Evolutionary conservation across 192 early-diverging fungal species (phyloP), one percentile per base, ranked within the genome.

Genomic region (Backusella tarrabulga): DNA sequence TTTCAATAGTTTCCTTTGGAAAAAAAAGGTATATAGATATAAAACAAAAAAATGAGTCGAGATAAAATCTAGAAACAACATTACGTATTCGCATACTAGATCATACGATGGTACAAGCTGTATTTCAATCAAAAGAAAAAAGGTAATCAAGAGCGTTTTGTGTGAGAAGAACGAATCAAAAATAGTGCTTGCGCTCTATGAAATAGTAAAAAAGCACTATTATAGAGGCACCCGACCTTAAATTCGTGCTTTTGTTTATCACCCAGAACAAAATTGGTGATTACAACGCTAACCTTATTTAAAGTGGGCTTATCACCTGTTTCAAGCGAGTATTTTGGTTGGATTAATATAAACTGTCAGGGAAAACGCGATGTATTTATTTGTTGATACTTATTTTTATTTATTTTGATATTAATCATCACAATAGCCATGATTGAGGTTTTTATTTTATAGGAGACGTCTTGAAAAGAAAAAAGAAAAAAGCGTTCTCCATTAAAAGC

Each of bases 21-120:
- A 11, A 23, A 23, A 63, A 63, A 63, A 63, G 26, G 26, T 29
- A 63, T 29, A 60, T 9, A 60, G 3, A 44, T 44, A 11, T 40
- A 34, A 83, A 79, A 54, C 81, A 86, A 79, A 40, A 40, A 40
- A 40, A 12, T 38, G 36, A 38, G 9, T 38, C 9, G 11, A 76
- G 80, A 32, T 91, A 92, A 76, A 92, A 93, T 78, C 95, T 94
- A n/a, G 94, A 90, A 54, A 91, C 93, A 0, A 80, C 83, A 4
- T 89, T 98, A 34, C 89, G 97, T 4, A 88, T 97, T 23, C 87
- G 91, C 21, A 94, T 98, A 78, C 92, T 94, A 6, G 95, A 97
- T 83, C 84, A 87, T 36, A 81, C 85, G 5, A 89, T 90, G 32
- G 66, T 97, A 11, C 94, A 97, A 78, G 92, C 91, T 1, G 86